Base-by-base conservation (phyloP, 441 rosid species). In the Pelargonium myrrhifolium region DNA sequence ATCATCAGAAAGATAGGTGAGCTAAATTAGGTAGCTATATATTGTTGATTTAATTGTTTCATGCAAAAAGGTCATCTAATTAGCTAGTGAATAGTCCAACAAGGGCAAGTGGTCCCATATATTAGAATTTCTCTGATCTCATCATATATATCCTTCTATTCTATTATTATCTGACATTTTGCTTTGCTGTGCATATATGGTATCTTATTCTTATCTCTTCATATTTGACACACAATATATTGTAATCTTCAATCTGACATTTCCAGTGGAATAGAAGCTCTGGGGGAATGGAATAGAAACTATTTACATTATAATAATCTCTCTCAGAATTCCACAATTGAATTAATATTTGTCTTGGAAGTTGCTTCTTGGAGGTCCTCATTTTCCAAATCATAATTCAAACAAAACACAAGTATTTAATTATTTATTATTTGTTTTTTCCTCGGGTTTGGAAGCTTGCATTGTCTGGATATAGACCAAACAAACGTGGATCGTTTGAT, bases 211-310 rank as follows among this genome's bases (percentile, higher is more conserved):
- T 28, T 28, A 28, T 28, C 31, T 65, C 73, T 74, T 65, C 70
- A 72, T 37, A 47, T 64, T 22, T 12, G 6, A 65, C 66, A 22
- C 26, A 60, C 64, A 77, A 15, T 3, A 21, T 21, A 21, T 31
- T 20, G 60, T 20, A 55, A 45, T 8, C 51, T 61, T 51, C 37
- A 12, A 75, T 15, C 93, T 86, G 97, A 89, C 93, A 85, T 65
- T 68, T 26, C 81, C 93, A 83, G 95, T 85, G 85, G 97, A 87
- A 87, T 89, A 87, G 97, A 91, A 89, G 86, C 86, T 82, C 80
- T 68, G 56, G 85, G 74, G 71, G 92, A 91, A 91, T 91, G 92
- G 97, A 91, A 91, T 91, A 87, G 96, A 91, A 87, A 73, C 90
- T 18, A 0, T 1, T 18, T 8, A 8, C 26, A 55, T 55, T 55